Evolutionary conservation across 257 asterid species (phyloP).

Genomic region (Nicotiana tomentosiformis): DNA sequence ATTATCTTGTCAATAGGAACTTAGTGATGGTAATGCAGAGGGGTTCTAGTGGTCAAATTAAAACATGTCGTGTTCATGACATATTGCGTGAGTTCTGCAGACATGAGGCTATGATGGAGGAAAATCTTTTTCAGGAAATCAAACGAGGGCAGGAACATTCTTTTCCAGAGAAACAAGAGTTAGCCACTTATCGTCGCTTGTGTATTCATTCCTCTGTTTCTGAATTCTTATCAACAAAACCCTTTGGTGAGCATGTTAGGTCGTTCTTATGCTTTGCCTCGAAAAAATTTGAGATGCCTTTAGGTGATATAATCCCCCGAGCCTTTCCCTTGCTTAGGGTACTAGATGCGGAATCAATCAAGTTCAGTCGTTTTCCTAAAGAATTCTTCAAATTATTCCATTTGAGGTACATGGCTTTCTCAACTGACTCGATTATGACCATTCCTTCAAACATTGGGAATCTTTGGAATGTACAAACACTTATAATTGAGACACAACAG

Average conservation of each 20-base stretch:
- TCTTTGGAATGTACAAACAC: slow-evolving; percentile 53
- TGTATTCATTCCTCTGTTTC: slow-evolving; percentile 40
- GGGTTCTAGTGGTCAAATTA: slow-evolving; percentile 33
- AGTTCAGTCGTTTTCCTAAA: slow-evolving; percentile 33
- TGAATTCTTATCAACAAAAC: slow-evolving; percentile 31
- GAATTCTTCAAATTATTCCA: slow-evolving; percentile 39
- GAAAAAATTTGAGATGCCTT: slow-evolving; percentile 27
- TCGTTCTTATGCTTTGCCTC: slow-evolving; percentile 44
- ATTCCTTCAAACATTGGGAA: slow-evolving; percentile 35
- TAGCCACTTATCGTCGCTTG: slow-evolving; percentile 41
- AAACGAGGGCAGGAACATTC: slow-evolving; percentile 6
- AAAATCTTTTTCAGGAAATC: slow-evolving; percentile 37
- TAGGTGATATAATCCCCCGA: slow-evolving; percentile 31
- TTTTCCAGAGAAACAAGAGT: slow-evolving; percentile 17
- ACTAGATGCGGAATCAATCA: slow-evolving; percentile 34
- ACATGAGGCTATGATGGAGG: slow-evolving; percentile 31
- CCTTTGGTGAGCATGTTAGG: slow-evolving; percentile 40
- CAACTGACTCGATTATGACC: slow-evolving; percentile 25
- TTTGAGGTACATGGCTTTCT: slow-evolving; percentile 44
- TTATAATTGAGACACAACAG: slow-evolving; percentile 36
- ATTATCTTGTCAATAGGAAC: slow-evolving; percentile 43
- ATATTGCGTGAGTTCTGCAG: slow-evolving; percentile 49
- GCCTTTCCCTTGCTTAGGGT: slow-evolving; percentile 53
- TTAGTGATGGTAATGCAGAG: slow-evolving; percentile 34
- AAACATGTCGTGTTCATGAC: slow-evolving; percentile 50